phyloP scores from a whole-genome alignment of 2,329 filamentous ascomycete genomes.

The Verruconis gallopava region DNA sequence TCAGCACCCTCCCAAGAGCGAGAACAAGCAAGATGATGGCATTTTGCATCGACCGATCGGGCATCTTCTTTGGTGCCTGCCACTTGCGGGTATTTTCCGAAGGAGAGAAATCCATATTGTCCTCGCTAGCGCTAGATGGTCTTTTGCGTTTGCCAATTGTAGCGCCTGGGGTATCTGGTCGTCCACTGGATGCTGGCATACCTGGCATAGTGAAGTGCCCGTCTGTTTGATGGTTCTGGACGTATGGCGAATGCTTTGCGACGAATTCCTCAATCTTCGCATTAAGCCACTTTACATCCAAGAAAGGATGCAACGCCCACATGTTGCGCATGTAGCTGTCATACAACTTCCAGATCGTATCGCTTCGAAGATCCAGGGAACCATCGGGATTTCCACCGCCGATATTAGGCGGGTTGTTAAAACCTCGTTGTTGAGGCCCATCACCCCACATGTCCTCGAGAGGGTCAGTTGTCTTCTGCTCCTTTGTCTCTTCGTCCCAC shows the following conservation, averaged over 20 bases:
- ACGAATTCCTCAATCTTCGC: slow-evolving; percentile 41
- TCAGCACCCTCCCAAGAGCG: slow-evolving; percentile 74
- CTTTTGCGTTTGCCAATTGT: slow-evolving; percentile 7
- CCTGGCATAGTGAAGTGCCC: slow-evolving; percentile 1
- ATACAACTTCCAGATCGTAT: slow-evolving; percentile 37
- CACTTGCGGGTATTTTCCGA: slow-evolving; percentile 18
- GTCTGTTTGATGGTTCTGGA: background rate
- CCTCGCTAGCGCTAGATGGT: background rate
- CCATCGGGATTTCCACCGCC: slow-evolving; percentile 41
- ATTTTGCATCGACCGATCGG: slow-evolving; percentile 58
- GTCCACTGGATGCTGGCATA: background rate
- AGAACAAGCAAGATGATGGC: slow-evolving; percentile 73
- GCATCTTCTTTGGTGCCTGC: slow-evolving; percentile 22
- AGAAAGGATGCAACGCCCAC: slow-evolving; percentile 51
- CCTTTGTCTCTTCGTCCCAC: slow-evolving; percentile 26
- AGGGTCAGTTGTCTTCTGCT: slow-evolving; percentile 24
- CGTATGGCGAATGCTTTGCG: slow-evolving; percentile 27
- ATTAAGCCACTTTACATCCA: slow-evolving; percentile 41
- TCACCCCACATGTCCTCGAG: slow-evolving; percentile 39
- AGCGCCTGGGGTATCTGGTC: background rate
- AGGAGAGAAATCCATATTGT: background rate
- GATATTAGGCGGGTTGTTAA: background rate
- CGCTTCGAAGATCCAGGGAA: slow-evolving; percentile 39
- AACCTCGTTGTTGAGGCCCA: slow-evolving; percentile 20
- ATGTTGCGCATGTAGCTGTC: slow-evolving; percentile 46